Base-by-base conservation (phyloP, 805 yeast genomes). In the Candida dajiaensis region DNA sequence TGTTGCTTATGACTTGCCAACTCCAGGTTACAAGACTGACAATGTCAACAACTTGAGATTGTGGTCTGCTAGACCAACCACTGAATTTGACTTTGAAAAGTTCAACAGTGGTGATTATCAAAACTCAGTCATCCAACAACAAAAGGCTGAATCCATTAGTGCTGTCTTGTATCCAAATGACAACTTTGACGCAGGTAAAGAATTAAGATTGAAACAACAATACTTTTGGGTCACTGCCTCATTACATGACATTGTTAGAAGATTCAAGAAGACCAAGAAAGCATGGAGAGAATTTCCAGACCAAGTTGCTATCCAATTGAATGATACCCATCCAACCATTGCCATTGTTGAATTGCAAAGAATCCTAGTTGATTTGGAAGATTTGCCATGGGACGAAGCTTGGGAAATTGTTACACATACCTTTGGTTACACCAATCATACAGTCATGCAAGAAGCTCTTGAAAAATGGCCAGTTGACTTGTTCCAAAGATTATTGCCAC, bases 191-290 rank as follows among this genome's bases (percentile, higher is more conserved):
- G 77, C 80, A 54, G 97, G 97, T 58, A 89, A 90, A 68, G 96
- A 88, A 64, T 75, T 89, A 62, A 80, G 97, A 64, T 78, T 89
- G 66, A 90, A 90, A 68, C 97, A 89, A 71, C 97, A 89, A 68
- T 90, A 89, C 68, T 90, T 89, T 70, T 89, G 97, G 97, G 96
- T 90, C 44, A 83, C 95, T 43, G 97, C 97, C 29, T 87, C 96
- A 15, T 75, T 90, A 56, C 89, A 85, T 59, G 97, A 89, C 65
- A 89, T 89, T 56, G 80, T 89, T 38, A 83, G 97, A 63, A 78
- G 97, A 61, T 89, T 85, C 70, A 83, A 89, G 67, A 90, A 90
- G 70, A 66, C 81, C 45, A 76, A 76, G 56, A 74, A 80, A 57
- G 77, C 89, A 41, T 89, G 96, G 95, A 60, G 73, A 31, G 89